Base-by-base conservation (phyloP, 2,329 filamentous ascomycete genomes). In the Aureobasidium pullulans region DNA sequence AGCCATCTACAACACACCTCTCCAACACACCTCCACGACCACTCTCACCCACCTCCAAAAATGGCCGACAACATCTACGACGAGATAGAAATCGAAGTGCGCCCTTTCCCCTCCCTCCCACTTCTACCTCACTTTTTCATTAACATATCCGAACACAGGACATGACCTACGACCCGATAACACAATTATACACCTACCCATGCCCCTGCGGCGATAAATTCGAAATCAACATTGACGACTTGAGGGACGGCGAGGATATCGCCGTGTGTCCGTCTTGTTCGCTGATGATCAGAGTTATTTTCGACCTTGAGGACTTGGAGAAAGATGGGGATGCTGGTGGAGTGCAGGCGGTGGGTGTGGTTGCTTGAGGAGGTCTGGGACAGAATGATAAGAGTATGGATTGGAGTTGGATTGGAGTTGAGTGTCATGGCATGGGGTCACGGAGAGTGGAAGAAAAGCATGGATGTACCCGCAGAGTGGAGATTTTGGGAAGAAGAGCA, bases 181-280 rank as follows among this genome's bases (percentile, higher is more conserved):
- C 91, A 42, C 87, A 96, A 73, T 87, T 96, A 67, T 99, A 96
- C 78, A 88, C 93, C 76, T 96, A 96, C 73, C 94, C 94, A 13
- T 99, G 94, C 73, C 94, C 94, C 1, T 99, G 94, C 75, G 94
- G 94, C 77, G 94, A 99, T 77, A 84, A 89, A 62, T 99, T 99
- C 77, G 89, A 96, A 77, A 96, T 94, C 70, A 83, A 83, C 19
- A 84, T 97, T 59, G 84, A 81, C 59, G 92, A 97, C 72, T 78
- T 99, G 67, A 83, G 86, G 60, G 92, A 97, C 70, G 89, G 90
- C 63, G 85, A 93, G 72, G 92, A 97, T 67, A 91, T 99, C 70
- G 94, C 89, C n/a, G 89, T 97, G 10, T 99, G 94, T 69, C 94
- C 94, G 23, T 96, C 92, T 72, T 99, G 94, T 75, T 96, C 92